Evolutionary conservation across 768 basidiomycete genomes (phyloP), one percentile per base, ranked within the genome.

Genomic region (Suillus brevipes): DNA sequence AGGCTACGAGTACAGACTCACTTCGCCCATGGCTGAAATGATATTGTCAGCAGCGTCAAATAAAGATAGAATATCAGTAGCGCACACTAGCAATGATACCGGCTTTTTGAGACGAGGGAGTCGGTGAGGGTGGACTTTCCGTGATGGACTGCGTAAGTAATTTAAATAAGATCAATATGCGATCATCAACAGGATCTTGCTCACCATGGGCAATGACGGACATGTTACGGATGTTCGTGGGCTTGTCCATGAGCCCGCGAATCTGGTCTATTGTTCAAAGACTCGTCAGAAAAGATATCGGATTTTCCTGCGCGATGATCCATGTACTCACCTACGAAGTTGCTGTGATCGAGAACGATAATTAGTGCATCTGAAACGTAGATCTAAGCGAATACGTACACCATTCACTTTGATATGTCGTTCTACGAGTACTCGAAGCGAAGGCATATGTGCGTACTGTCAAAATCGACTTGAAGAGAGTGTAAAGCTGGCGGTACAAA

Each of bases 1-100:
- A n/a, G n/a, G n/a, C n/a, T n/a, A n/a, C n/a, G n/a, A n/a, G n/a
- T 99, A 86, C 97, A 97, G 68, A 97, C 97, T 84, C 99, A 95
- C 88, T 83, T 95, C 91, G 78, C 93, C 92, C 94, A 64, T 69
- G 43, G 52, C 64, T 68, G 62, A 52, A 60, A 71, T 65, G n/a
- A n/a, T n/a, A n/a, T n/a, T n/a, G n/a, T n/a, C n/a, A n/a, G n/a
- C n/a, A n/a, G n/a, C n/a, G n/a, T n/a, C n/a, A n/a, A n/a, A n/a
- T n/a, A n/a, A n/a, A n/a, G n/a, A n/a, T n/a, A n/a, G n/a, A n/a
- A n/a, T n/a, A n/a, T n/a, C n/a, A n/a, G n/a, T n/a, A n/a, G n/a
- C n/a, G n/a, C n/a, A n/a, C n/a, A n/a, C n/a, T n/a, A 67, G 97
- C 97, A 72, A 99, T 98, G 78, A 99, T 99, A 86, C 97, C 97